Base-by-base conservation (phyloP, 148 eudicot species). In the Chenopodium suecicum region DNA sequence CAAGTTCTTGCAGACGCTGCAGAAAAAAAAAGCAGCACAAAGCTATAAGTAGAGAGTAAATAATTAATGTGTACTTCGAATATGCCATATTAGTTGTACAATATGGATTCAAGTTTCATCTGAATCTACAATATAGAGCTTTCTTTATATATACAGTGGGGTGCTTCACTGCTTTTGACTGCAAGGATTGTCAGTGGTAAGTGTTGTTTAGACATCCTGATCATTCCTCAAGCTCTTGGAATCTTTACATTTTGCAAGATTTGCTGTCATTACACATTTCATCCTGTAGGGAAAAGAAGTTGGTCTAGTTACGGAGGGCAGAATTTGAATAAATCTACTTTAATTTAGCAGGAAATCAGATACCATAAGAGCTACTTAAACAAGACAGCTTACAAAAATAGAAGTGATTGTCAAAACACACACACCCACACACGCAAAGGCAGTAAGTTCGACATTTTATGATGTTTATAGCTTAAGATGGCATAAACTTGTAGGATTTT, bases 181-280 rank as follows among this genome's bases (percentile, higher is more conserved):
- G 32, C 63, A 32, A 14, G 64, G 1, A 46, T 47, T 46, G 50
- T 37, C 46, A 46, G 75, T 69, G 60, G 79, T 48, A 17, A 16
- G 19, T n/a, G 48, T 75, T 37, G 79, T 52, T 68, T 6, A 47
- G 19, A 80, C 25, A 56, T 56, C 62, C 62, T 4, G 62, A 56
- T 56, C 22, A n/a, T 62, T 79, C 19, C 74, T 70, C 44, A 22
- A 41, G 74, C 20, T 60, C 73, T 76, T 8, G 48, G 8, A 70
- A 65, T 80, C 74, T 60, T 82, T 84, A 92, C 89, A 85, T 86
- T 86, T 89, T 91, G 80, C 98, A 93, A 64, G 82, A 84, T 72
- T 86, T 88, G 85, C 80, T 86, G 84, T 90, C 90, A n/a, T 88
- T 86, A 80, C 95, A 93, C 14, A 79, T 65, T 85, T 90, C 91